Evolutionary conservation across 257 asterid species (phyloP).

Genomic region (Mentha longifolia): DNA sequence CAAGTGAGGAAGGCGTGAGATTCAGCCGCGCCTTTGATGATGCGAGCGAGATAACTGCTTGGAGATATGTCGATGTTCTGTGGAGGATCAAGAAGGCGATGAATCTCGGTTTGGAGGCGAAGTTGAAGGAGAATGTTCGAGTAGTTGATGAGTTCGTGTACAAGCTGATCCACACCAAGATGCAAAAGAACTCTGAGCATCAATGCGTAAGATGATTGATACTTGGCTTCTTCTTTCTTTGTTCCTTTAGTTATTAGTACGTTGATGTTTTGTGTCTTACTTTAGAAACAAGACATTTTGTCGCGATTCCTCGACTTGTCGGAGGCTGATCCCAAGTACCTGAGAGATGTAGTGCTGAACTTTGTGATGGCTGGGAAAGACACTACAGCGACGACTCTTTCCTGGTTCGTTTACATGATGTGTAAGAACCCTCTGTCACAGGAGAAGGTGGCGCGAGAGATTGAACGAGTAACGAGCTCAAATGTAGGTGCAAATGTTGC

Average conservation of each 20-base stretch:
- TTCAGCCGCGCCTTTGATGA: constrained; percentile 57
- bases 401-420: constrained; percentile 62
- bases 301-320: constrained; percentile 46
- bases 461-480: constrained; percentile 10
- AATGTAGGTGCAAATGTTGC: constrained; percentile 9
- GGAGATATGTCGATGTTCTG: constrained; percentile 55
- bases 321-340: constrained; percentile 47
- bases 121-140: constrained; percentile 38
- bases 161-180: constrained; percentile 46
- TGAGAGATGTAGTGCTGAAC: constrained; percentile 57
- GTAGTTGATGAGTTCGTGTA: constrained; percentile 49
- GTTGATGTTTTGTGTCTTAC: neutral
- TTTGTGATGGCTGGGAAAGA: constrained; percentile 66
- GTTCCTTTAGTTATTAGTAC: neutral
- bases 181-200: constrained; percentile 26
- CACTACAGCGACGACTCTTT: constrained; percentile 57
- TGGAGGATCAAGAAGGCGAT: constrained; percentile 62
- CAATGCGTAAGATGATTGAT: constrained; percentile 33
- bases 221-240: neutral
- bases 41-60: constrained; percentile 48
- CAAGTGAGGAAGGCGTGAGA: constrained; percentile 48
- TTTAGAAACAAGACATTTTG: constrained; percentile 44
- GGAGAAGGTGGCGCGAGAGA: constrained; percentile 46
- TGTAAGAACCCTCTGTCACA: constrained; percentile 55
- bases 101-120: constrained; percentile 57